Base-by-base conservation (phyloP, 805 yeast species). In the Jamesozyma gamospora region DNA sequence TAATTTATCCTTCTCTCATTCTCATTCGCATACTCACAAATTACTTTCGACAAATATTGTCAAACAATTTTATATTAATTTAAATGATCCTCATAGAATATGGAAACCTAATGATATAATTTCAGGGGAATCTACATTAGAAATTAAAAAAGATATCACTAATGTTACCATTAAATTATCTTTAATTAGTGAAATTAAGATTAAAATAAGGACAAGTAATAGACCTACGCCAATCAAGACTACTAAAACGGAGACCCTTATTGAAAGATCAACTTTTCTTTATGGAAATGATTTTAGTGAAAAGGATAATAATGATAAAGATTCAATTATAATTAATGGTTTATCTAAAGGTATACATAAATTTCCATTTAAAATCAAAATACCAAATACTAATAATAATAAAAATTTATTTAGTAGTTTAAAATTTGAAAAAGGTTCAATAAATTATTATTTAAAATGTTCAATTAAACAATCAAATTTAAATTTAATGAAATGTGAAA, bases 401-500 rank as follows among this genome's bases (percentile, higher is more conserved):
- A 35, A 84, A 3, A 25, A 39, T 14, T 21, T 42, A 19, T 79
- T 69, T 58, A 82, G 92, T 17, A 77, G 86, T 37, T 72, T 87
- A 19, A 79, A 77, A 47, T 87, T 87, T 50, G 95, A 88, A 49
- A 77, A 78, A 50, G 96, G 96, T n/a, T 73, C 84, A 15, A 83
- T 87, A 13, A 58, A 72, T 3, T 87, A 87, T 57, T 60, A 63
- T 26, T 63, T 87, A 41, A 40, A 41, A 42, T 51, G 56, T 18
- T 33, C 46, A 36, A 21, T 17, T 46, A 44, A 28, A 19, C 33
- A 24, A 28, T 15, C n/a, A 31, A 19, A 9, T 13, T 59, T 48
- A 52, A 62, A 55, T 46, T 67, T 5, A 16, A 36, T 8, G n/a
- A 49, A 47, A 56, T 73, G 84, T 40, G 84, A 81, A 47, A 75